Base-by-base conservation (phyloP, 208 protist species). In the Wallacemonas sp. region DNA sequence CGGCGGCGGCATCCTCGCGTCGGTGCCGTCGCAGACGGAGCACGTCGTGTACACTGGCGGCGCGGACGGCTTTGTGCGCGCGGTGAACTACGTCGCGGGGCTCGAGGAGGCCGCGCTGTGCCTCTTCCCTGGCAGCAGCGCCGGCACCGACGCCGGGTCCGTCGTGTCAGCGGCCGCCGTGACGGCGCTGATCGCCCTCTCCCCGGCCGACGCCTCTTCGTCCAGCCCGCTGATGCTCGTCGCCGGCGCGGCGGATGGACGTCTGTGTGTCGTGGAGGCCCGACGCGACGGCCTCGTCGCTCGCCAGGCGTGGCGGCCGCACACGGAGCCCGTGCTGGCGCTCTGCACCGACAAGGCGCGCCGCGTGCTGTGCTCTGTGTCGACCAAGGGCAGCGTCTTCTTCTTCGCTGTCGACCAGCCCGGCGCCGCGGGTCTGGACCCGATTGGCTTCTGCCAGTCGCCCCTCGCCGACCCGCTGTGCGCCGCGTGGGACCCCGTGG, bases 51-150 rank as follows among this genome's bases (percentile, higher is more conserved):
- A 94, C 42, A 97, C 93, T 0, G 92, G 87, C 32, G 97, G 97
- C 20, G 79, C 82, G 12, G 97, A 99, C 79, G 95, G 96, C 10
- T 78, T 85, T 1, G 71, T 99, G 44, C 91, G 97, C 28, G 66
- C 97, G 50, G 80, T 94, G 57, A 92, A 98, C 65, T 97, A 98
- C 69, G 70, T 95, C 5, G 75, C 72, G 1, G 86, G 89, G 31
- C 46, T 71, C 33, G 79, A 91, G 54, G 26, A 46, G 18, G n/a
- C 26, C 39, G 4, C 23, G 8, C 10, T 31, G 16, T 22, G 42
- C 39, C 10, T 36, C 39, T 64, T 64, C 57, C 4, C 39, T 25
- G n/a, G n/a, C n/a, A n/a, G n/a, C n/a, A n/a, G n/a, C n/a, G n/a
- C n/a, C n/a, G n/a, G n/a, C n/a, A n/a, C n/a, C n/a, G n/a, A n/a